Base-by-base conservation (phyloP, 768 basidiomycete species). In the Podaxis pistillaris region DNA sequence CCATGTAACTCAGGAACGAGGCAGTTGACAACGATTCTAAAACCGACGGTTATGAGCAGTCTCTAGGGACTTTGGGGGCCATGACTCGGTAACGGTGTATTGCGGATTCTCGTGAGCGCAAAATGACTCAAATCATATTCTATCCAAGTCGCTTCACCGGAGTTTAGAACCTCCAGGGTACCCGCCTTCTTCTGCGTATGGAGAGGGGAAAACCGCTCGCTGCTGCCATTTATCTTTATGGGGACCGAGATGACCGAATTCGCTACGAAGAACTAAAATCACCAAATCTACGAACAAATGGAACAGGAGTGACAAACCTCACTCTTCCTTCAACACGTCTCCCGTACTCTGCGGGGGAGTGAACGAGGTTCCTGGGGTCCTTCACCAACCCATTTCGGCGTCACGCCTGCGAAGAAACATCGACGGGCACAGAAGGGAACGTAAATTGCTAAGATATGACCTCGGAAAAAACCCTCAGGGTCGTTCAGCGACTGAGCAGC, bases 101-200 rank as follows among this genome's bases (percentile, higher is more conserved):
- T 55, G 37, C n/a, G 53, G 51, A 52, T 8, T 37, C 30, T 55
- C 19, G 46, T 54, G 52, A 28, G 24, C 36, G 37, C n/a, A 47
- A 26, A 51, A 38, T 24, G n/a, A 47, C 44, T 24, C 22, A 13
- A 56, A 9, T 38, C 28, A 26, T 12, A 19, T 19, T 19, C 12
- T 3, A 19, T 46, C 44, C 9, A 19, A 46, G 17, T 46, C 19
- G n/a, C 57, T 15, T 47, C 41, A 17, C 37, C 54, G 22, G 22
- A 22, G n/a, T 26, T 40, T 19, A 8, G 19, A 26, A 17, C 11
- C 22, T 24, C 22, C 12, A 24, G 67, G 67, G 47, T 73, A 71
- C 19, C 75, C 79, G 19, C 75, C 76, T 3, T 83, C 86, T 70
- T 70, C 79, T 38, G 65, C 67, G 37, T 80, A 80, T 52, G 76